These are phyloP conservation scores for Peltaster fructicola DNA, from an alignment of 2,329 filamentous ascomycete species.

Conservation along the genomic window DNA sequence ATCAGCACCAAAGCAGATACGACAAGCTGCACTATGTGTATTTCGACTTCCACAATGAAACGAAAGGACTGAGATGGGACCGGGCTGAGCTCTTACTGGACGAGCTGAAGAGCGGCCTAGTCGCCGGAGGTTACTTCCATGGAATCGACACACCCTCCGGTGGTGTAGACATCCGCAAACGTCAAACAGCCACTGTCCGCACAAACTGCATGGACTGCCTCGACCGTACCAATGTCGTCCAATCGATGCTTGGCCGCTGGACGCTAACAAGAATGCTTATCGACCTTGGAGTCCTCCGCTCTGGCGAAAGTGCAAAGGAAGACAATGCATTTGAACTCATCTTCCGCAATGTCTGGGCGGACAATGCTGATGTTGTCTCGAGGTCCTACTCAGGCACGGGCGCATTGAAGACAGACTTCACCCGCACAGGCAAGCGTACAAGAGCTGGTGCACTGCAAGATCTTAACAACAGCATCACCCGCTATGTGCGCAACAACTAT, in stretches of 20 bases:
- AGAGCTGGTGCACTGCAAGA: conserved; percentile 73
- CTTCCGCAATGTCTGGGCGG: conserved; percentile 96
- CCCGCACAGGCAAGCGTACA: conserved; percentile 78
- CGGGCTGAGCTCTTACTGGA: conserved; percentile 76
- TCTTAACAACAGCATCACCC: conserved; percentile 68
- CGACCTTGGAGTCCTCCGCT: conserved; percentile 61
- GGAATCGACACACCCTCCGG: conserved; percentile 72
- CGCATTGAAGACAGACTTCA: conserved; percentile 95
- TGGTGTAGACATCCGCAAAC: conserved; percentile 59
- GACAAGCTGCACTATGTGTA: conserved; percentile 91
- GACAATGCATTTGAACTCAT: conserved; percentile 71
- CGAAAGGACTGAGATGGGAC: conserved; percentile 86
- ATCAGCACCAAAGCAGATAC: conserved; percentile 42
- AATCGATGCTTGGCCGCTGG: conserved; percentile 88
- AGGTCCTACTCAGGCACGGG: conserved; percentile 88
- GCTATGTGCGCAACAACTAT: conserved; percentile 91
- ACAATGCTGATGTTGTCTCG: conserved; percentile 92
- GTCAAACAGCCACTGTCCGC: conserved; percentile 78
- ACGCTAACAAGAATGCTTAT: conserved; percentile 76
- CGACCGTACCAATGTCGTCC: conserved; percentile 92
- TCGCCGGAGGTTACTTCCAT: conserved; percentile 78
- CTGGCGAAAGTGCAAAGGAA: conserved; percentile 61
- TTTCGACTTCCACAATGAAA: conserved; percentile 97
- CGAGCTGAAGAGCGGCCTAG: conserved; percentile 56
- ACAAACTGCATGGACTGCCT: conserved; percentile 99